Evolutionary conservation across 257 asterid genomes (phyloP), one percentile per base, ranked within the genome.

Genomic region (Nicotiana otophora): DNA sequence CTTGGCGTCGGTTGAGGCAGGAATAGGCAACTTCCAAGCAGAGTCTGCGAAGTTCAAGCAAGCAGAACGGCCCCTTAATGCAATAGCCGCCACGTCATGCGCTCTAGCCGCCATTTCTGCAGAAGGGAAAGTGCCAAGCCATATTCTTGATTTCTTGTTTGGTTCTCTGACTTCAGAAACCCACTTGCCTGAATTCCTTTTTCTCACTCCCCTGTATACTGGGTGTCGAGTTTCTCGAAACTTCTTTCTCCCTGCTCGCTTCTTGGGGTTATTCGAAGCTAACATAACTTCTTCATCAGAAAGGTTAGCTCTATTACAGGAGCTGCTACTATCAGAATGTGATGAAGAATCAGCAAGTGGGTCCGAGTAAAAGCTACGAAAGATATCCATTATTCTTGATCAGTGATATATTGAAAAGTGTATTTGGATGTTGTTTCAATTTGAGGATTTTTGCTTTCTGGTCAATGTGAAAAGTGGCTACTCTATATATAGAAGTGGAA

Each of bases 71-170:
- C 97, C 97, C 4, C 79, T 72, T 72, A 72, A 72, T 72, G 94
- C 92, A 1, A 93, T 66, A 1, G 93, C 97, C 0, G 97, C 95
- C 74, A 93, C 97, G 12, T 93, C 97, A 63, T 92, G 90, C 0
- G 97, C 97, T 55, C 94, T 90, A 12, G 95, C 97, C 2, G 97
- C 97, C 97, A 92, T 92, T n/a, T 90, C 95, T 0, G 89, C 88
- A 0, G 92, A 92, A 4, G 89, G 90, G 70, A 78, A 93, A 0
- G 98, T 92, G 1, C 98, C 97, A 0, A 93, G 88, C 98, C 98
- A 92, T 17, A 93, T 93, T 76, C 97, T 89, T 0, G 93, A 17
- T 39, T 90, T 88, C 84, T 92, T 92, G 53, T 89, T 90, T 1
- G 97, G 97, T 69, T 90, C 97, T 31, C 97, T 85, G 7, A 92